phyloP scores from a whole-genome alignment of 306 rosid genomes.

The Prunus campanulata region DNA sequence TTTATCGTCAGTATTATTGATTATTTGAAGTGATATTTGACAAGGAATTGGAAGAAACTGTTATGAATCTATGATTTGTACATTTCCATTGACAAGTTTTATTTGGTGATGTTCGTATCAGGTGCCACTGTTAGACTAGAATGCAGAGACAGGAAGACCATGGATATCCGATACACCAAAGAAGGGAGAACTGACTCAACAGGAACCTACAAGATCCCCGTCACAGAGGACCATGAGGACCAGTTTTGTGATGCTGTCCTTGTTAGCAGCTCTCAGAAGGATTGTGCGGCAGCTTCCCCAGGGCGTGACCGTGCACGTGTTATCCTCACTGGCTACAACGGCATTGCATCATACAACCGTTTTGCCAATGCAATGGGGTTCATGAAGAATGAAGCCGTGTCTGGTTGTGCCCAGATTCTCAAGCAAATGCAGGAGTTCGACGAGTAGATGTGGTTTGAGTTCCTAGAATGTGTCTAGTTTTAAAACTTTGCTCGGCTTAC shows the following conservation, averaged over 20 bases:
- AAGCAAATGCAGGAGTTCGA: slow-evolving; percentile 62
- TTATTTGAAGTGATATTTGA: background rate
- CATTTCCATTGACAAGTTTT: background rate
- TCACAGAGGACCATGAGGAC: slow-evolving; percentile 64
- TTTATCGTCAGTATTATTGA: background rate
- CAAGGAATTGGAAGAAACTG: background rate
- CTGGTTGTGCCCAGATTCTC: slow-evolving; percentile 64
- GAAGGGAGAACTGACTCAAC: slow-evolving; percentile 51
- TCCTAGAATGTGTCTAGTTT: slow-evolving; percentile 11
- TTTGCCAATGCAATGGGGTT: slow-evolving; percentile 72
- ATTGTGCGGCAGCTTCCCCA: slow-evolving; percentile 41
- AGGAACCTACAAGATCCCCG: slow-evolving; percentile 50
- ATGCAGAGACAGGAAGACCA: slow-evolving; percentile 53
- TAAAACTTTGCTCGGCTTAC: slow-evolving; percentile 17
- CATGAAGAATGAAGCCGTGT: slow-evolving; percentile 35
- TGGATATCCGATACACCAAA: slow-evolving; percentile 43
- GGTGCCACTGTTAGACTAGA: slow-evolving; percentile 76
- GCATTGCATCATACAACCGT: slow-evolving; percentile 59
- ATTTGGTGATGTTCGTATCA: slow-evolving; percentile 10
- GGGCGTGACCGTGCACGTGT: slow-evolving; percentile 87
- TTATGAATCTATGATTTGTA: background rate
- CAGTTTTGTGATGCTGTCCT: slow-evolving; percentile 66
- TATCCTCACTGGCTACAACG: slow-evolving; percentile 69
- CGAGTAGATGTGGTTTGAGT: slow-evolving; percentile 37
- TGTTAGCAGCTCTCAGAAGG: slow-evolving; percentile 52